A percentile compares a stretch with the other conserved stretches of the same genome.
phyloP scores from a whole-genome alignment of 192 early-diverging fungal genomes.

The Haplosporangium gracile region DNA sequence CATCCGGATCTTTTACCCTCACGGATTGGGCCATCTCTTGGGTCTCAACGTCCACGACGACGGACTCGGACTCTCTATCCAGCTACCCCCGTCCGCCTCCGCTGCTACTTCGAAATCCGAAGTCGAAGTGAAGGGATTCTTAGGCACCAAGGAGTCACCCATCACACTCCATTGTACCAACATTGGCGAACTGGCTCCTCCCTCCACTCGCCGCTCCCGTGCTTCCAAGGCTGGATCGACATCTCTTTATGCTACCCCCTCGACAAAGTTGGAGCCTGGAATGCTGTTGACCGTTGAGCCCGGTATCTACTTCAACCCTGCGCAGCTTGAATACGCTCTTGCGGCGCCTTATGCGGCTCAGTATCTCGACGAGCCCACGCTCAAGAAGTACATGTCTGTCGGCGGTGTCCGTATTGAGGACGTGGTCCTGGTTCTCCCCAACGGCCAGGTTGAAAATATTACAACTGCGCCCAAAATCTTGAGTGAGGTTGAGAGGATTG shows the following conservation, averaged over 20 bases:
- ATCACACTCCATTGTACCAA: constrained; percentile 21
- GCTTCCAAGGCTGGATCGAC: constrained; percentile 79
- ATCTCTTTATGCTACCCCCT: constrained; percentile 30
- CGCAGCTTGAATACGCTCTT: constrained; percentile 76
- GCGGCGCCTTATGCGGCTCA: constrained; percentile 65
- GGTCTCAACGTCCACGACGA: constrained; percentile 95
- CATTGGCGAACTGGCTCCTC: constrained; percentile 24
- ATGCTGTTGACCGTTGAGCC: constrained; percentile 96
- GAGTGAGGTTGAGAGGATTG: constrained; percentile 72
- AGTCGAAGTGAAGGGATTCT: background rate
- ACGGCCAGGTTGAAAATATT: constrained; percentile 81
- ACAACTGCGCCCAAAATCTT: constrained; percentile 86
- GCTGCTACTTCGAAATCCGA: constrained; percentile 47
- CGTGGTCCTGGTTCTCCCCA: constrained; percentile 84
- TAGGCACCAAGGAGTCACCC: background rate
- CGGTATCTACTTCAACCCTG: constrained; percentile 93
- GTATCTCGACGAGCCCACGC: constrained; percentile 75
- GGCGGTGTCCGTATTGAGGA: constrained; percentile 97
- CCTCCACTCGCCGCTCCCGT: constrained; percentile 62
- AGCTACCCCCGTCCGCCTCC: constrained; percentile 49
- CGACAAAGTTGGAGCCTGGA: constrained; percentile 75
- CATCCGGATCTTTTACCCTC: constrained; percentile 89
- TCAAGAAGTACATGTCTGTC: constrained; percentile 79
- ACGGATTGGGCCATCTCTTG: constrained; percentile 90
- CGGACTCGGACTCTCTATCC: constrained; percentile 68